Evolutionary conservation across 108 stramenopile genomes (phyloP).

Genomic region (Nitzschia putrida): DNA sequence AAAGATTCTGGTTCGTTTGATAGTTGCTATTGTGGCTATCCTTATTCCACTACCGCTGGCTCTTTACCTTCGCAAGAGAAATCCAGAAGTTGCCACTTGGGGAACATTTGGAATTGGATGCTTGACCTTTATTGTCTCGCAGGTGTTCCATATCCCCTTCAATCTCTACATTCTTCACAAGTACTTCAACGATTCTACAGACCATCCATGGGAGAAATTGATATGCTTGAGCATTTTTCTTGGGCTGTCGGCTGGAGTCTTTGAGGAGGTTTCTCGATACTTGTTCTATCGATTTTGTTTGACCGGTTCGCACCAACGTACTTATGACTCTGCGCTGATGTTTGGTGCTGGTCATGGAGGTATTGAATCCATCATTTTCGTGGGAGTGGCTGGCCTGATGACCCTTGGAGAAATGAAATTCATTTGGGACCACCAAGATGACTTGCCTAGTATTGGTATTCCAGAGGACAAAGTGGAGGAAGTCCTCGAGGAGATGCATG

Average conservation of each 20-base stretch:
- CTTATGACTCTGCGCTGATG: neutral
- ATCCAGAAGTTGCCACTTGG: neutral
- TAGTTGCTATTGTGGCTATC: neutral
- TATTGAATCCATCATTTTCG: slow-evolving; percentile 1
- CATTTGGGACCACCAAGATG: neutral
- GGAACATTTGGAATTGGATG: neutral
- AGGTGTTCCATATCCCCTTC: slow-evolving; percentile 8
- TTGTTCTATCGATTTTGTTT: neutral
- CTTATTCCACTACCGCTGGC: neutral
- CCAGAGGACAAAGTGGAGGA: neutral
- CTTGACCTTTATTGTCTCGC: neutral
- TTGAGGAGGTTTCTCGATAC: slow-evolving; percentile 1
- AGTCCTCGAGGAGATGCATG: neutral
- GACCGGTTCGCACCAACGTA: neutral
- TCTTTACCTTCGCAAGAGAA: neutral
- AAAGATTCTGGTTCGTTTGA: neutral
- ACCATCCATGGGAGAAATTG: neutral
- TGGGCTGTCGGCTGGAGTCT: neutral
- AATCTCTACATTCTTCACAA: neutral
- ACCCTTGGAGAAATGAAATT: neutral
- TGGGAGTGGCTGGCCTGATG: neutral
- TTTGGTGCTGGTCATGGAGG: slow-evolving; percentile 8
- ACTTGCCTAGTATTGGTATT: neutral
- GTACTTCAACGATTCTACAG: neutral
- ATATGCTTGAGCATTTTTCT: neutral